A percentile compares a stretch with the other conserved stretches of the same genome.
phyloP scores from a whole-genome alignment of 495 filamentous ascomycete genomes.

The Lepidopterella palustris region DNA sequence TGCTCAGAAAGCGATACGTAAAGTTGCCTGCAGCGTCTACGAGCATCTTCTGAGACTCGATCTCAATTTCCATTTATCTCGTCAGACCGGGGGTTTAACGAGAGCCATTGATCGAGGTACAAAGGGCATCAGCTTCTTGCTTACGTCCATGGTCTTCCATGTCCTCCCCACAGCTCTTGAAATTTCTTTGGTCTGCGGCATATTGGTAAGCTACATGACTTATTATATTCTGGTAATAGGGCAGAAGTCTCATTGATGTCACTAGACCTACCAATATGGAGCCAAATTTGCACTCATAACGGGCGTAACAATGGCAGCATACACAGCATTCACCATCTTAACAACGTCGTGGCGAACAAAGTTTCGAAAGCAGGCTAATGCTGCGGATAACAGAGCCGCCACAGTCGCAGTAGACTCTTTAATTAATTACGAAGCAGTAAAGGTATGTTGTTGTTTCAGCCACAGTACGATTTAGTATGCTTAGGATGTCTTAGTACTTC shows the following conservation, averaged over 20 bases:
- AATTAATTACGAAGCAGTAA: constrained; percentile 98
- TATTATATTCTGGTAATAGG: background rate
- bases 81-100: constrained; percentile 90
- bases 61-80: constrained; percentile 84
- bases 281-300: constrained; percentile 88
- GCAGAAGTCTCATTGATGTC: background rate
- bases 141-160: constrained; percentile 98
- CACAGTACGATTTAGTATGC: background rate
- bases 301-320: constrained; percentile 81
- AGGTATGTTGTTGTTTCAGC: constrained; percentile 34
- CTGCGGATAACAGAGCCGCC: constrained; percentile 89
- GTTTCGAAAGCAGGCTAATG: constrained; percentile 90
- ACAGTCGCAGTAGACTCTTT: constrained; percentile 94
- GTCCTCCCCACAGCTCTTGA: constrained; percentile 90
- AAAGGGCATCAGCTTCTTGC: constrained; percentile 93
- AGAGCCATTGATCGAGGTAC: constrained; percentile 94
- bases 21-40: constrained; percentile 87
- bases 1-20: constrained; percentile 90
- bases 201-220: constrained; percentile 45
- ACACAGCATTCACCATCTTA: constrained; percentile 88
- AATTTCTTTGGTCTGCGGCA: constrained; percentile 92
- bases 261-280: constrained; percentile 88
- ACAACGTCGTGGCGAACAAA: constrained; percentile 97
- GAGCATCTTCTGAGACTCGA: constrained; percentile 83
- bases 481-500: constrained; percentile 56